phyloP scores from a whole-genome alignment of 371 early-diverging fungal species.

The Apophysomyces ossiformis region DNA sequence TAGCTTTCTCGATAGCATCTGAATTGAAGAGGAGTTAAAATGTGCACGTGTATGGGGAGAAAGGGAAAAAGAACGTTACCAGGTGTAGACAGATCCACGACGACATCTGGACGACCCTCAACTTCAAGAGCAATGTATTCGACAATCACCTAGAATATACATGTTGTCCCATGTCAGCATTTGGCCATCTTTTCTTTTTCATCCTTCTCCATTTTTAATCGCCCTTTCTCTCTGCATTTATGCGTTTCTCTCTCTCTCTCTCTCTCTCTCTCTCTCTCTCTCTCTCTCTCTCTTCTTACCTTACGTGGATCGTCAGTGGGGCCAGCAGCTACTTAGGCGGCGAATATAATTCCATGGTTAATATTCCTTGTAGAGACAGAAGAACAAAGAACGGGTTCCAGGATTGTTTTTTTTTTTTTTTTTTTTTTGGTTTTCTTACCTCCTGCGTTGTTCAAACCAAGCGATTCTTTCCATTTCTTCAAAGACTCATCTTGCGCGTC shows the following conservation, averaged over 20 bases:
- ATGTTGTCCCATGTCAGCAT: not conserved
- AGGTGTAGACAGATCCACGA: constrained; percentile 81
- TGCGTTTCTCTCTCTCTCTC: constrained; percentile 33
- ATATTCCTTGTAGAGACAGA: not conserved
- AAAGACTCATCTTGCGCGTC: constrained; percentile 95
- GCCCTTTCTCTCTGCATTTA: constrained; percentile 15
- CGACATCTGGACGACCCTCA: constrained; percentile 80
- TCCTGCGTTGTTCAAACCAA: constrained; percentile 70
- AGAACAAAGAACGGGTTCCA: not conserved
- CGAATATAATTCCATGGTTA: not conserved
- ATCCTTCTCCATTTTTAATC: not conserved
- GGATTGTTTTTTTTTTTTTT: constrained; percentile 13
- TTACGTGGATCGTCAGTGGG: constrained; percentile 71
- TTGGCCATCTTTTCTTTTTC: not conserved
- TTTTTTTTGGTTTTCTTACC: constrained; percentile 48
- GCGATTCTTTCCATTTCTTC: constrained; percentile 94
- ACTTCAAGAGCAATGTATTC: constrained; percentile 84
- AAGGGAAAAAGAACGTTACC: constrained; percentile 42
- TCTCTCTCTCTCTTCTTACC: constrained; percentile 36
- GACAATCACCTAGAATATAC: constrained; percentile 64
- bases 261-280: not conserved
- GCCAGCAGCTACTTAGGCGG: constrained; percentile 29
- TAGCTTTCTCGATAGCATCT: constrained; percentile 65
- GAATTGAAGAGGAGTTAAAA: constrained; percentile 17
- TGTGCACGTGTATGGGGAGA: constrained; percentile 11